These are phyloP conservation scores for Tolypocladium pustulatum DNA, from an alignment of 2,329 filamentous ascomycete genomes.

Conservation along the genomic window DNA sequence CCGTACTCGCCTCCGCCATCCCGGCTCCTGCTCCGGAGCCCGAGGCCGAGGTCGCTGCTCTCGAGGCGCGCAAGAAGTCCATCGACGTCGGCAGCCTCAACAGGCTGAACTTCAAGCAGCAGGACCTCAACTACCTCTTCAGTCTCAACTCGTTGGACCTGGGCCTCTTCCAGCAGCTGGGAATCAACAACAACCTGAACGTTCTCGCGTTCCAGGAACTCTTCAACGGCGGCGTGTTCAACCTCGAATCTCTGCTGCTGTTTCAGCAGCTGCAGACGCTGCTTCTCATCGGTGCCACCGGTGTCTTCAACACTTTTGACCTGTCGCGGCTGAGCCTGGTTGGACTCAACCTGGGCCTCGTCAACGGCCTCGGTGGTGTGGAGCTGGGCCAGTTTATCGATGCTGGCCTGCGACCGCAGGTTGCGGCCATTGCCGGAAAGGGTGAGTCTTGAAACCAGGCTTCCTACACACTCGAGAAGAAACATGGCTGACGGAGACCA, in stretches of 20 bases:
- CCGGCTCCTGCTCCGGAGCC: constrained; percentile 21
- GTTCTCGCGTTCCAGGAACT: constrained; percentile 29
- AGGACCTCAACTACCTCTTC: constrained; percentile 35
- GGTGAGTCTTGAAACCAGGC: background rate
- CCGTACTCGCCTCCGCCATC: constrained; percentile 32
- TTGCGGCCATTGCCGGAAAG: background rate
- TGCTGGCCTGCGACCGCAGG: constrained; percentile 13
- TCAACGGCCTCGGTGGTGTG: constrained; percentile 14
- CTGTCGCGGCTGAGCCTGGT: constrained; percentile 15
- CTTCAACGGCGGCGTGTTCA: constrained; percentile 28
- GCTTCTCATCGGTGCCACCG: constrained; percentile 19
- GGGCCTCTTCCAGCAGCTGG: constrained; percentile 26
- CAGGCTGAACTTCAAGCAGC: constrained; percentile 26
- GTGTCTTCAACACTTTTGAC: constrained; percentile 19
- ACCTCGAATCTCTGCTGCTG: constrained; percentile 28
- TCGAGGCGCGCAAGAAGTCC: constrained; percentile 21
- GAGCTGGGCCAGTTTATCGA: constrained; percentile 20
- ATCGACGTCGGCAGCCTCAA: constrained; percentile 30
- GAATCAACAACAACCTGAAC: constrained; percentile 34
- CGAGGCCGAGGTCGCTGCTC: constrained; percentile 14
- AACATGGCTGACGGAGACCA: background rate
- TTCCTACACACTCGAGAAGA: background rate
- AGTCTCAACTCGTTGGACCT: constrained; percentile 35
- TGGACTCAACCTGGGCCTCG: constrained; percentile 17
- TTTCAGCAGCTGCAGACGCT: constrained; percentile 30